Conservation (phyloP, 140 eudicot genomes). For the Ambrosia hybrid region DNA sequence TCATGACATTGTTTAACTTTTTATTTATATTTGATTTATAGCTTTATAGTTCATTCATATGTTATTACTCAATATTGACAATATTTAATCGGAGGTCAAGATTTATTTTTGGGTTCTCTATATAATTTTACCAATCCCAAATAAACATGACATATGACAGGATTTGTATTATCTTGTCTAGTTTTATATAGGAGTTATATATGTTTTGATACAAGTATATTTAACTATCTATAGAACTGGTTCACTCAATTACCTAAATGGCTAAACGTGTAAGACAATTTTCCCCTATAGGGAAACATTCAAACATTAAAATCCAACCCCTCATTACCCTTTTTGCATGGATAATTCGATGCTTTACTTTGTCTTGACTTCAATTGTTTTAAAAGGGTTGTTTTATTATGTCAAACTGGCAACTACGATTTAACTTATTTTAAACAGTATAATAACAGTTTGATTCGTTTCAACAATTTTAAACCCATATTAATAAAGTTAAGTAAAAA, state of each 20-base stretch:
- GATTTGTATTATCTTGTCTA: too few relatives aligned
- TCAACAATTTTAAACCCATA: not conserved
- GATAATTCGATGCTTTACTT: slow-evolving; percentile 20
- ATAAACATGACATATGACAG: too few relatives aligned
- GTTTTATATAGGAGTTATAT: too few relatives aligned
- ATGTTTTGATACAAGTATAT: not conserved
- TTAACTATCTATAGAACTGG: not conserved
- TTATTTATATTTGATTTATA: too few relatives aligned
- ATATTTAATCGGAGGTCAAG: too few relatives aligned
- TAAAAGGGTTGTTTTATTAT: not conserved
- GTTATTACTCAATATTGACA: too few relatives aligned
- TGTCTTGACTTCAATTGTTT: not conserved
- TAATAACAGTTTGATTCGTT: not conserved
- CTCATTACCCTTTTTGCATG: slow-evolving; percentile 16
- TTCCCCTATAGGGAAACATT: slow-evolving; percentile 23
- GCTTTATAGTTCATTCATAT: too few relatives aligned
- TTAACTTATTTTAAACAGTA: too few relatives aligned
- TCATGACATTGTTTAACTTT: too few relatives aligned
- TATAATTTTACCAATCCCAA: too few relatives aligned
- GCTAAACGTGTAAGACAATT: slow-evolving; percentile 24
- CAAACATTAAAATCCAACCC: slow-evolving; percentile 26
- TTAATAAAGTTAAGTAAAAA: too few relatives aligned
- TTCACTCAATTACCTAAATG: slow-evolving; percentile 25
- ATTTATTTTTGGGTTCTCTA: too few relatives aligned
- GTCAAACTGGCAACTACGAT: not conserved